Base-by-base conservation (phyloP, 139 green algal species). In the Trebouxia sp. region DNA sequence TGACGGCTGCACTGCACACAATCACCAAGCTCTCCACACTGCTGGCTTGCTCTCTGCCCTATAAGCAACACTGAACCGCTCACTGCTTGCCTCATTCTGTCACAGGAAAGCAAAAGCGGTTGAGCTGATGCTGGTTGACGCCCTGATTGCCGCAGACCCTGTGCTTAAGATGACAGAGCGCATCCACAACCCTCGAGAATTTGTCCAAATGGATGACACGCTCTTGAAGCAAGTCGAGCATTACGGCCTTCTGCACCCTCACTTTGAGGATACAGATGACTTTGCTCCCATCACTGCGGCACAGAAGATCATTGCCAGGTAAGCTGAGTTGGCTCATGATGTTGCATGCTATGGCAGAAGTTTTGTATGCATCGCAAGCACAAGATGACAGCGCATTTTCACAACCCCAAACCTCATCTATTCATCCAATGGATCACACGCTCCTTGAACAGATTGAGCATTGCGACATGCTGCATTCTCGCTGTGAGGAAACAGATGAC, bases 71-170 rank as follows among this genome's bases (percentile, higher is more conserved):
- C n/a, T n/a, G n/a, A n/a, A n/a, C n/a, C n/a, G n/a, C n/a, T n/a
- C n/a, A n/a, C n/a, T n/a, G n/a, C n/a, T n/a, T n/a, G n/a, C n/a
- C n/a, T n/a, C n/a, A n/a, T n/a, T n/a, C n/a, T n/a, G n/a, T n/a
- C n/a, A n/a, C 84, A 90, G 88, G 78, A 94, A 94, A 76, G 88
- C 89, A 47, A 92, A 91, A 72, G 85, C 88, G 15, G 87, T 94
- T 37, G 93, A 97, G 89, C 94, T 92, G 80, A 97, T 98, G 93
- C 81, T 96, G 35, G 88, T 92, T 41, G 94, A 98, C 55, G 92
- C 92, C 22, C 84, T 98, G 35, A 17, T 92, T 39, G 86, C 86
- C 32, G 93, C 93, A 0, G 89, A 96, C 50, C 74, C 80, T 20
- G 85, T 80, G 35, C 82, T 95, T 17, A 50, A 76, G 12, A 81